Evolutionary conservation across 2,329 filamentous ascomycete species (phyloP).

Genomic region (Trichoderma pleuroti): DNA sequence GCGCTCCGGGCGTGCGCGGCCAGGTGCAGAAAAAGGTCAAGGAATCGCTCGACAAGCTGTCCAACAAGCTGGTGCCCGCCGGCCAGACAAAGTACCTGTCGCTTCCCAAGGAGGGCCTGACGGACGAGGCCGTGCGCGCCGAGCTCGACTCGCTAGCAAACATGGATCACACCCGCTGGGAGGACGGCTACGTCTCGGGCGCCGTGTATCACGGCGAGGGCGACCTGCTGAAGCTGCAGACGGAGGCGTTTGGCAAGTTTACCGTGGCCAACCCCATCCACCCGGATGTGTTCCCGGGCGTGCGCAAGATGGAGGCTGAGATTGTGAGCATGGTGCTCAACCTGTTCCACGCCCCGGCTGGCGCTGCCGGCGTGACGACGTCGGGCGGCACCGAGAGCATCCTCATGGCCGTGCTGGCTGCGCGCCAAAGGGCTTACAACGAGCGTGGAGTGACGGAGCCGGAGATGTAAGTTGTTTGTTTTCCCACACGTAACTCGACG

Average conservation of each 20-base stretch:
- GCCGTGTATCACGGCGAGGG: conserved; percentile 95
- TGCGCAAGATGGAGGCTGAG: conserved; percentile 99
- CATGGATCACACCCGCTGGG: conserved; percentile 95
- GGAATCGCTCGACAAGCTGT: conserved; percentile 74
- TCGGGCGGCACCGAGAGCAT: conserved; percentile 95
- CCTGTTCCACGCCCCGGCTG: conserved; percentile 85
- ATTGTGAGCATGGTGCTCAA: conserved; percentile 91
- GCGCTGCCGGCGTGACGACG: conserved; percentile 82
- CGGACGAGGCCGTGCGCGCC: conserved; percentile 69
- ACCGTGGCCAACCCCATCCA: conserved; percentile 96
- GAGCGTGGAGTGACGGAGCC: conserved; percentile 89
- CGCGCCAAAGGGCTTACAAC: conserved; percentile 79
- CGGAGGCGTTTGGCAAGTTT: conserved; percentile 90
- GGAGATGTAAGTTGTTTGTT: conserved; percentile 67
- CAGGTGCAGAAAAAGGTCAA: conserved; percentile 82
- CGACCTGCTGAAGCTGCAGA: conserved; percentile 76
- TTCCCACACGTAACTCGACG: background rate
- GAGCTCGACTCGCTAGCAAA: conserved; percentile 75
- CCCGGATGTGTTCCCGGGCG: conserved; percentile 95
- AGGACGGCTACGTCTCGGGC: conserved; percentile 90
- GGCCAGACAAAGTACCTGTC: conserved; percentile 69
- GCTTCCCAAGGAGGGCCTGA: conserved; percentile 81
- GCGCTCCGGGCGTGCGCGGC: conserved; percentile 78
- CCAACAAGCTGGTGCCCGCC: conserved; percentile 75
- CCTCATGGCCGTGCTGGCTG: conserved; percentile 87